phyloP scores from a whole-genome alignment of 805 yeast genomes.

The Scheffersomyces ergatensis region DNA sequence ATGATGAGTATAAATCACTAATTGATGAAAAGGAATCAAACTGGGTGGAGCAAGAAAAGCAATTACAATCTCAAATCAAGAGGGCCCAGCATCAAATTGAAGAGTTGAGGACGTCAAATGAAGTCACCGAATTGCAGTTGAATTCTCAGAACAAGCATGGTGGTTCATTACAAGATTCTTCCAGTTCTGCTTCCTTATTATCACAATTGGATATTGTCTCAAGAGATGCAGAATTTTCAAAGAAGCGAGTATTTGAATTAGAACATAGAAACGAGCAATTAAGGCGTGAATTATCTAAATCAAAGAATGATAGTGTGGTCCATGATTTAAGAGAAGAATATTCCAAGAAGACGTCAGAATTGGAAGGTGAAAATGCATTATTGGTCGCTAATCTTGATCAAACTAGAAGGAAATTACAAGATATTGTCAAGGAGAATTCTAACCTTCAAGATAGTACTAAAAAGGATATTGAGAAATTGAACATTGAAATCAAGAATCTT shows the following conservation, averaged over 20 bases:
- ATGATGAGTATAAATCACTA: conserved; percentile 64
- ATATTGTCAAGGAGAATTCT: conserved; percentile 18
- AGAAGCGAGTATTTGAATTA: conserved; percentile 63
- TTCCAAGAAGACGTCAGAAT: conserved; percentile 47
- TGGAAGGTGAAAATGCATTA: conserved; percentile 69
- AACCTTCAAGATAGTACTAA: conserved; percentile 36
- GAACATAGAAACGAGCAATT: conserved; percentile 78
- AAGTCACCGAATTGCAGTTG: conserved; percentile 61
- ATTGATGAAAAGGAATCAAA: conserved; percentile 72
- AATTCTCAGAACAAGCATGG: conserved; percentile 46
- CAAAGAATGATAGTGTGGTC: conserved; percentile 47
- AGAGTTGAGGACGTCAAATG: conserved; percentile 62
- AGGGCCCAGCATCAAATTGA: conserved; percentile 55
- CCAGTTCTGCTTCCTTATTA: conserved; percentile 27
- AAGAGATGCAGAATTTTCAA: conserved; percentile 71
- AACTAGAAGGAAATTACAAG: conserved; percentile 30
- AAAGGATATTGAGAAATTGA: conserved; percentile 47
- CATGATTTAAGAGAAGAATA: conserved; percentile 38
- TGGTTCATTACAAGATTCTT: conserved; percentile 22
- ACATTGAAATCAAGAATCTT: conserved; percentile 49
- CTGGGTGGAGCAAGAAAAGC: conserved; percentile 61
- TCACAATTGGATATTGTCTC: conserved; percentile 65
- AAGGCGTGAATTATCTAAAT: conserved; percentile 58
- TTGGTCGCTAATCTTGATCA: conserved; percentile 58
- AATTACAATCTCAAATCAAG: conserved; percentile 47